phyloP scores from a whole-genome alignment of 108 stramenopile genomes.

The Conticribra guillardii region DNA sequence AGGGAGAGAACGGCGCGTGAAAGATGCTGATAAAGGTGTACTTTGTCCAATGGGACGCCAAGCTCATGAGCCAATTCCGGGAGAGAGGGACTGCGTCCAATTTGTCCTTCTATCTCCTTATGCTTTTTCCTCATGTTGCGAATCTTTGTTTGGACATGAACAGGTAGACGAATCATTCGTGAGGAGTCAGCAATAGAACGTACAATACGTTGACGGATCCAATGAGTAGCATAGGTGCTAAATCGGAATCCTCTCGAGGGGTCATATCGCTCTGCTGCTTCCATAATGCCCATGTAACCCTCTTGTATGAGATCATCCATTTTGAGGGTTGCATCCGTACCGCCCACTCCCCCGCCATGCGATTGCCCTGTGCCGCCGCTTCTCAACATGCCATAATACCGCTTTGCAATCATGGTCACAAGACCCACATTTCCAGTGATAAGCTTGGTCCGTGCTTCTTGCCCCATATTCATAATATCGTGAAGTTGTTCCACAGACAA shows the following conservation, averaged over 20 bases:
- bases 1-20: constrained; percentile 65
- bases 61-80: constrained; percentile 78
- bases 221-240: constrained; percentile 92
- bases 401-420: constrained; percentile 79
- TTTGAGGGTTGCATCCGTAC: constrained; percentile 75
- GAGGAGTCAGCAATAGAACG: constrained; percentile 85
- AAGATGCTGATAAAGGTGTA: constrained; percentile 58
- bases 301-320: constrained; percentile 92
- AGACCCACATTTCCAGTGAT: constrained; percentile 79
- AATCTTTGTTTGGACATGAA: constrained; percentile 73
- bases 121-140: constrained; percentile 67
- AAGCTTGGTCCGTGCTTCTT: constrained; percentile 64
- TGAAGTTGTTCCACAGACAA: constrained; percentile 54
- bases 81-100: constrained; percentile 72
- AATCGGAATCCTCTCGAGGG: constrained; percentile 84
- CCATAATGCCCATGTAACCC: constrained; percentile 90
- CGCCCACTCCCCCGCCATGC: constrained; percentile 49
- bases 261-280: constrained; percentile 94
- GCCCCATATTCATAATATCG: constrained; percentile 59
- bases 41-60: constrained; percentile 71
- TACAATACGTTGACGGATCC: constrained; percentile 91
- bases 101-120: constrained; percentile 53
- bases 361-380: constrained; percentile 23
- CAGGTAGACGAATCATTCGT: constrained; percentile 89
- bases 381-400: constrained; percentile 59